These are phyloP conservation scores for Ogataea nonfermentans DNA, from an alignment of 805 yeast species.

Conservation along the genomic window DNA sequence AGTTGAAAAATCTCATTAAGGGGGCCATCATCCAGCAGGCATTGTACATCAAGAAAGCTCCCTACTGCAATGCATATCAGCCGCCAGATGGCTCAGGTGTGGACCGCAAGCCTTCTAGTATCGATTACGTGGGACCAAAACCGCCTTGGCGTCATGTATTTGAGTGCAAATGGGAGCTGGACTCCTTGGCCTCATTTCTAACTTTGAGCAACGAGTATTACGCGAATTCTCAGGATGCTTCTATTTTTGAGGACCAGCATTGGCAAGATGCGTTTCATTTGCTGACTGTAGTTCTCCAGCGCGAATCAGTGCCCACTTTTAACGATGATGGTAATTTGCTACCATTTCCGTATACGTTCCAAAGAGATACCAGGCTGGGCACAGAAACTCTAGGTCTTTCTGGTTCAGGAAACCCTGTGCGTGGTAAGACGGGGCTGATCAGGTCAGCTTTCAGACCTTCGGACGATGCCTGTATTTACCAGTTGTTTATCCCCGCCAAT, in stretches of 20 bases:
- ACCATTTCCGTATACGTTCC: constrained; percentile 61
- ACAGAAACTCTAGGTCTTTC: constrained; percentile 76
- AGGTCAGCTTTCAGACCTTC: constrained; percentile 86
- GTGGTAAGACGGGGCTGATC: constrained; percentile 64
- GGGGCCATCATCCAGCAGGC: constrained; percentile 88
- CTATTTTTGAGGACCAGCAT: constrained; percentile 41
- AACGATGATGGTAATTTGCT: constrained; percentile 47
- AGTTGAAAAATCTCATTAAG: constrained; percentile 49
- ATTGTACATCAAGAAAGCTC: constrained; percentile 54
- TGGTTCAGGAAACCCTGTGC: constrained; percentile 85
- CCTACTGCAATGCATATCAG: constrained; percentile 91
- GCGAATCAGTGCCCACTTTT: constrained; percentile 65
- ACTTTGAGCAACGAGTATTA: constrained; percentile 72
- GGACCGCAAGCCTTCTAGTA: constrained; percentile 47
- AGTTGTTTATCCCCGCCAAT: constrained; percentile 82
- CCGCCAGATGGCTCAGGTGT: constrained; percentile 63
- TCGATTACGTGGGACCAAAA: constrained; percentile 64
- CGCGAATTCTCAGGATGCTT: constrained; percentile 48
- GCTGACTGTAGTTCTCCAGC: constrained; percentile 48
- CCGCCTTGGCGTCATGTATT: constrained; percentile 74
- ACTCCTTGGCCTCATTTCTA: constrained; percentile 78
- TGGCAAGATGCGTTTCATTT: constrained; percentile 63
- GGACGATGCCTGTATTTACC: constrained; percentile 81
- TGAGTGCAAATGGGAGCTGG: constrained; percentile 89
- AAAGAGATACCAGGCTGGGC: constrained; percentile 70